Percentiles rank a stretch among this genome's conserved stretches.
Evolutionary conservation across 305 asterid genomes (phyloP).

Genomic region (Petunia hybrid): DNA sequence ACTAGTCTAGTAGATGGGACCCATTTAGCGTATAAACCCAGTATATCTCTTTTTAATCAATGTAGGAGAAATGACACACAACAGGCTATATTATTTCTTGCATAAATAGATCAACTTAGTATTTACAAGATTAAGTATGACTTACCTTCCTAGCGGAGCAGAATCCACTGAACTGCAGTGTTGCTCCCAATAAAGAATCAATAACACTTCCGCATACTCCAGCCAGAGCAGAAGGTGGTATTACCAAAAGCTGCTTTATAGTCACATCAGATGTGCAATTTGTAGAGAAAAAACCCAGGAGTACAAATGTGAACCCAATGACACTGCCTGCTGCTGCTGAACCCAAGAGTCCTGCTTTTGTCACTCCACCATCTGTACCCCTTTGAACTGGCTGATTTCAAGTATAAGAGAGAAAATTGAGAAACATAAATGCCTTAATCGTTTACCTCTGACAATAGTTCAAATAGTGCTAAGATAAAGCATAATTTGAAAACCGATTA

Average conservation of each 20-base stretch:
- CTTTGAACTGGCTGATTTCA: slow-evolving; percentile 76
- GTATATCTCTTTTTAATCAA: no score
- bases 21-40: no score
- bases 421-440: slow-evolving; percentile 1
- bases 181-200: slow-evolving; percentile 94
- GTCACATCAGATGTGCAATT: slow-evolving; percentile 57
- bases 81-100: background rate
- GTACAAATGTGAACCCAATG: slow-evolving; percentile 75
- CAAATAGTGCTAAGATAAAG: background rate
- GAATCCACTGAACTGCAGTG: slow-evolving; percentile 92
- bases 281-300: slow-evolving; percentile 70
- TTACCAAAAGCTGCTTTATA: slow-evolving; percentile 73
- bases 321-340: slow-evolving; percentile 86
- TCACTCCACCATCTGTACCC: slow-evolving; percentile 98
- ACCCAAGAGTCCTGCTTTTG: slow-evolving; percentile 83
- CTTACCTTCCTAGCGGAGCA: slow-evolving; percentile 88
- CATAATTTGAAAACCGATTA: slow-evolving; percentile 1
- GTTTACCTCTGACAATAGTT: background rate
- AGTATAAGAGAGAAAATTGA: slow-evolving; percentile 8
- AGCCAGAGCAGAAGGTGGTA: slow-evolving; percentile 82
- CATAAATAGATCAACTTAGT: slow-evolving; percentile 14
- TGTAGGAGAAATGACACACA: no score
- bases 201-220: slow-evolving; percentile 84
- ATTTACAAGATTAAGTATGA: background rate
- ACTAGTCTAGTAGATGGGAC: no score